Evolutionary conservation across 768 basidiomycete species (phyloP).

Genomic region (Mycena crocata): DNA sequence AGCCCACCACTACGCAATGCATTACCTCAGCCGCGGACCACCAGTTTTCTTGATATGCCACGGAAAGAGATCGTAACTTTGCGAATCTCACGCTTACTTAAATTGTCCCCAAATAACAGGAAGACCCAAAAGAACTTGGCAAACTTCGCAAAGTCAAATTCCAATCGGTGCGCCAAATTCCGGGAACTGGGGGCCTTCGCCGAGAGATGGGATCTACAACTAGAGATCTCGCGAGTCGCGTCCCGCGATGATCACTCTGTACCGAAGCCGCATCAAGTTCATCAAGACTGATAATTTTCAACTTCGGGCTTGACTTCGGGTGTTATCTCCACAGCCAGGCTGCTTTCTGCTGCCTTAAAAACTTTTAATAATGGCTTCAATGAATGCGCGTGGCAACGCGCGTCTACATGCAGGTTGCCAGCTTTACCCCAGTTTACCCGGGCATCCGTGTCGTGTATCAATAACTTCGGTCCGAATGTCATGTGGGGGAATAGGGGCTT

Average conservation of each 20-base stretch:
- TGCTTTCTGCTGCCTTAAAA: too few species aligned
- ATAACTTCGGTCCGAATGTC: conserved; percentile 16
- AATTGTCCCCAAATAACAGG: conserved; percentile 3
- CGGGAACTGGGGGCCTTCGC: conserved; percentile 14
- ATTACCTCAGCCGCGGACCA: conserved; percentile 20
- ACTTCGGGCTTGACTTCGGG: too few species aligned
- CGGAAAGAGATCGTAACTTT: not conserved
- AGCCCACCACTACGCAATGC: conserved; percentile 4
- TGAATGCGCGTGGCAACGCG: not conserved
- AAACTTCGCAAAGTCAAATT: conserved; percentile 22
- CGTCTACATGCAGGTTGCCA: not conserved
- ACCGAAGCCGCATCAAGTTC: not conserved
- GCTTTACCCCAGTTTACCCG: too few species aligned
- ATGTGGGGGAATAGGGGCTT: too few species aligned
- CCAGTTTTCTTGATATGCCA: not conserved
- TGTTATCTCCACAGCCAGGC: conserved; percentile 19
- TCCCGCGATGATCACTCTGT: conserved; percentile 20
- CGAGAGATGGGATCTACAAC: conserved; percentile 5
- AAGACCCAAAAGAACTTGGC: not conserved
- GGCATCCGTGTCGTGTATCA: too few species aligned
- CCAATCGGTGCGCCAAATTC: conserved; percentile 23
- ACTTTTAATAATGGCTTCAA: too few species aligned
- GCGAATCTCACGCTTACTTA: conserved; percentile 5
- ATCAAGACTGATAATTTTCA: conserved; percentile 6
- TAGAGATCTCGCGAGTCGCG: conserved; percentile 2